Percentiles rank a stretch among this genome's conserved stretches.
phyloP scores from a whole-genome alignment of 345 rosid species.

The Salix dunnii region DNA sequence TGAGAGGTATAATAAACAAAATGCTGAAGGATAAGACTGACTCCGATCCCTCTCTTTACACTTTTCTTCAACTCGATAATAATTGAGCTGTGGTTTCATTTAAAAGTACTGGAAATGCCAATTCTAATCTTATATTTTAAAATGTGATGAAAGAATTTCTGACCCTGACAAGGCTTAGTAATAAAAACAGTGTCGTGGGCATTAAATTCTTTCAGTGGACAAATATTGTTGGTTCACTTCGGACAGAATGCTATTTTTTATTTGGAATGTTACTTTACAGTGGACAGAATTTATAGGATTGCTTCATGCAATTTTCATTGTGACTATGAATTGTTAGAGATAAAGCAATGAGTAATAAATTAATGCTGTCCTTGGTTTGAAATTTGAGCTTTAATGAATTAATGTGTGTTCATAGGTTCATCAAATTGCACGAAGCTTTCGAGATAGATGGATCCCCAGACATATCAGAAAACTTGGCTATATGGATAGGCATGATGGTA shows the following conservation, averaged over 20 bases:
- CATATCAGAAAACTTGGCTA: conserved; percentile 49
- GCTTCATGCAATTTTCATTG: neutral
- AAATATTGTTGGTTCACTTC: neutral
- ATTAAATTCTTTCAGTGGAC: neutral
- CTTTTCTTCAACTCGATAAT: neutral
- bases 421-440: conserved; percentile 83
- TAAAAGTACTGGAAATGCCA: neutral
- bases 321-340: neutral
- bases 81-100: neutral
- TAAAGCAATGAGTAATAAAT: neutral
- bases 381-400: conserved; percentile 1
- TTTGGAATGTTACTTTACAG: neutral
- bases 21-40: neutral
- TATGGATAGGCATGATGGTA: conserved; percentile 59
- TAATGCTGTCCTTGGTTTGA: neutral
- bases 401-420: conserved; percentile 60
- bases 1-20: too few species aligned
- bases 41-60: neutral
- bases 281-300: neutral
- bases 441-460: conserved; percentile 87
- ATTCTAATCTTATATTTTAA: neutral
- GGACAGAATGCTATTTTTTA: neutral
- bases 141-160: neutral
- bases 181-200: neutral
- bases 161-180: neutral